Conservation (phyloP, 2,329 filamentous ascomycete genomes). For the Exophiala phaeomuriformis region DNA sequence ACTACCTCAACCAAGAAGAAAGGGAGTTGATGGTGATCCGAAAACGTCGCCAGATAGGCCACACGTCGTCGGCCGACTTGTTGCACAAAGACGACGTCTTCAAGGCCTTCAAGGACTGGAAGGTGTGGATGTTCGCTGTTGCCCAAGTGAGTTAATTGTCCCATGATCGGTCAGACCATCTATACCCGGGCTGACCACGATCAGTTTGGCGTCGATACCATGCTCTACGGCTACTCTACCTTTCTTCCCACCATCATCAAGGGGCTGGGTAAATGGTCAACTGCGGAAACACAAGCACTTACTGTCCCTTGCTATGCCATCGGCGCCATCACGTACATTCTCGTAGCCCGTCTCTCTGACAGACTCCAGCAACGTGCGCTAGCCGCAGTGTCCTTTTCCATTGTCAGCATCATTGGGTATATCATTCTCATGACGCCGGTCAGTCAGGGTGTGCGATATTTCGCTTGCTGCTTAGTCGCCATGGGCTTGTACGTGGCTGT, state of each 20-base stretch:
- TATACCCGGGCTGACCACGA: neutral
- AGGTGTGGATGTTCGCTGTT: constrained; percentile 61
- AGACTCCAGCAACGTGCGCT: constrained; percentile 57
- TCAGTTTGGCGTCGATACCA: constrained; percentile 65
- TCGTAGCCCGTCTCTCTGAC: constrained; percentile 60
- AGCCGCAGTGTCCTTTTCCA: constrained; percentile 56
- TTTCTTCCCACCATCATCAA: constrained; percentile 74
- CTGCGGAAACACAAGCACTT: constrained; percentile 62
- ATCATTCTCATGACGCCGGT: constrained; percentile 57
- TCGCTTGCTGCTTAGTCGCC: constrained; percentile 69
- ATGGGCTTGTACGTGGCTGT: constrained; percentile 60
- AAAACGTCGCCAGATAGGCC: constrained; percentile 46
- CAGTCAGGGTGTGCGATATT: constrained; percentile 60
- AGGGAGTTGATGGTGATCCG: constrained; percentile 49
- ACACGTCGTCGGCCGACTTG: constrained; percentile 44
- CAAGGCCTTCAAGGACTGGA: constrained; percentile 66
- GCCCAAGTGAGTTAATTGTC: constrained; percentile 35
- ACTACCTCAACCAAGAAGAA: constrained; percentile 39
- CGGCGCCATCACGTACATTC: constrained; percentile 62
- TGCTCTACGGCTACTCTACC: constrained; percentile 71
- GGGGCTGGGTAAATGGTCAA: constrained; percentile 57
- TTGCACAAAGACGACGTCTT: constrained; percentile 58
- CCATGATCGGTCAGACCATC: neutral
- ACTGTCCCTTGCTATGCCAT: constrained; percentile 72
- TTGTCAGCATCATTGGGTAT: constrained; percentile 61